These are phyloP conservation scores for Xylariaceae sp. DNA, from an alignment of 2,329 filamentous ascomycete genomes.

Conservation along the genomic window DNA sequence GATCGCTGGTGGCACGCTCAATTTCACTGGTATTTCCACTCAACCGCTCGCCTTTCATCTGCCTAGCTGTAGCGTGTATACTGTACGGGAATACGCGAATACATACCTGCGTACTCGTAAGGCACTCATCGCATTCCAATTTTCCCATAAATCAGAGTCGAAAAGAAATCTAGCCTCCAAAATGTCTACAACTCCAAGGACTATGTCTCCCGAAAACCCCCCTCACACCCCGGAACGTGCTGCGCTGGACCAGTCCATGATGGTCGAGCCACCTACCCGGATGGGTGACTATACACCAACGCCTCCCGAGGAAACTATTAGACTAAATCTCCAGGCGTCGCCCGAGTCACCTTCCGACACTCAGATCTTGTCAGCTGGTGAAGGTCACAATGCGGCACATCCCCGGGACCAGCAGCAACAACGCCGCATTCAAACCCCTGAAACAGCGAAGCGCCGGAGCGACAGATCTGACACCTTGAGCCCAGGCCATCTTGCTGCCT, in stretches of 20 bases:
- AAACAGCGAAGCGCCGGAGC: slow-evolving; percentile 37
- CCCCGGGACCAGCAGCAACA: slow-evolving; percentile 24
- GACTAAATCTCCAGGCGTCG: slow-evolving; percentile 18
- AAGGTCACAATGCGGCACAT: slow-evolving; percentile 12
- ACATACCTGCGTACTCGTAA: background rate
- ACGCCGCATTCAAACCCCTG: slow-evolving; percentile 27
- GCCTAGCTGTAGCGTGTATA: background rate
- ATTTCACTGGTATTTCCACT: background rate
- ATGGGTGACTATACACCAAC: slow-evolving; percentile 20
- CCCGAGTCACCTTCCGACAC: slow-evolving; percentile 19
- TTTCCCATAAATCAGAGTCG: background rate
- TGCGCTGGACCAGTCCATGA: slow-evolving; percentile 28
- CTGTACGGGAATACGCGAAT: background rate
- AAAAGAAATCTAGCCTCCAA: background rate
- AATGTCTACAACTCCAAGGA: slow-evolving; percentile 29
- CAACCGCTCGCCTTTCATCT: background rate
- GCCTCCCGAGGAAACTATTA: slow-evolving; percentile 25
- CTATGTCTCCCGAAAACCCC: slow-evolving; percentile 21
- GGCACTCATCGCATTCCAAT: background rate
- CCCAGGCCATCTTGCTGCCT: slow-evolving; percentile 49
- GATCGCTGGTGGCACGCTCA: background rate
- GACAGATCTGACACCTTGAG: slow-evolving; percentile 36
- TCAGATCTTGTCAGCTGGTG: slow-evolving; percentile 19
- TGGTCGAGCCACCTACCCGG: slow-evolving; percentile 29
- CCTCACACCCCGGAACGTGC: slow-evolving; percentile 21